Evolutionary conservation across 192 early-diverging fungal genomes (phyloP).

Genomic region (Geosiphon pyriformis): DNA sequence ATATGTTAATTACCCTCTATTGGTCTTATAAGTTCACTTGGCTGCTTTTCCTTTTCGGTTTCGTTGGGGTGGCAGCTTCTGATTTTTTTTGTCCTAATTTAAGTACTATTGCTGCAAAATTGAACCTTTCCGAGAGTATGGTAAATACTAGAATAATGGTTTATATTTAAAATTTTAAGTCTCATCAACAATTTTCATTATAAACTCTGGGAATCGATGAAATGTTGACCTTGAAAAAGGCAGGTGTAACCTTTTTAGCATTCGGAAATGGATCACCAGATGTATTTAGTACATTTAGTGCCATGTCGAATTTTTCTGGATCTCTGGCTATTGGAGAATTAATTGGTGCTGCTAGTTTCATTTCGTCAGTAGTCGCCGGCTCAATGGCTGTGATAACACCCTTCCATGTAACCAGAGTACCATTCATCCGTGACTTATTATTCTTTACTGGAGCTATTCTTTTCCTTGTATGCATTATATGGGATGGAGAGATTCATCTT

Average conservation of each 20-base stretch:
- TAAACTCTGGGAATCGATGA: too few relatives aligned
- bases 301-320: slow-evolving; percentile 62
- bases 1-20: slow-evolving; percentile 6
- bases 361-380: slow-evolving; percentile 78
- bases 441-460: slow-evolving; percentile 67
- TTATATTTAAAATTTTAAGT: not conserved
- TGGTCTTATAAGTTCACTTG: slow-evolving; percentile 43
- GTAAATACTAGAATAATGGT: slow-evolving; percentile 35
- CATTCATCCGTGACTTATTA: slow-evolving; percentile 75
- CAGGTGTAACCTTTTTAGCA: slow-evolving; percentile 73
- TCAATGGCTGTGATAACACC: slow-evolving; percentile 76
- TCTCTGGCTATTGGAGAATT: slow-evolving; percentile 87
- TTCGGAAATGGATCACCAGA: slow-evolving; percentile 92
- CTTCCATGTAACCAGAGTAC: slow-evolving; percentile 58
- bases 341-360: slow-evolving; percentile 82
- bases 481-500: slow-evolving; percentile 51
- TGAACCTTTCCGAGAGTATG: slow-evolving; percentile 81
- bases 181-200: slow-evolving; percentile 3
- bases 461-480: slow-evolving; percentile 46
- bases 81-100: slow-evolving; percentile 91
- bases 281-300: slow-evolving; percentile 83
- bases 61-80: slow-evolving; percentile 72
- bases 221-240: too few relatives aligned
- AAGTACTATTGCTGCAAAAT: slow-evolving; percentile 62
- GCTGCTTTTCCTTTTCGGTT: slow-evolving; percentile 69